Evolutionary conservation across 495 filamentous ascomycete genomes (phyloP).

Genomic region (Hyaloscypha hepaticicola): DNA sequence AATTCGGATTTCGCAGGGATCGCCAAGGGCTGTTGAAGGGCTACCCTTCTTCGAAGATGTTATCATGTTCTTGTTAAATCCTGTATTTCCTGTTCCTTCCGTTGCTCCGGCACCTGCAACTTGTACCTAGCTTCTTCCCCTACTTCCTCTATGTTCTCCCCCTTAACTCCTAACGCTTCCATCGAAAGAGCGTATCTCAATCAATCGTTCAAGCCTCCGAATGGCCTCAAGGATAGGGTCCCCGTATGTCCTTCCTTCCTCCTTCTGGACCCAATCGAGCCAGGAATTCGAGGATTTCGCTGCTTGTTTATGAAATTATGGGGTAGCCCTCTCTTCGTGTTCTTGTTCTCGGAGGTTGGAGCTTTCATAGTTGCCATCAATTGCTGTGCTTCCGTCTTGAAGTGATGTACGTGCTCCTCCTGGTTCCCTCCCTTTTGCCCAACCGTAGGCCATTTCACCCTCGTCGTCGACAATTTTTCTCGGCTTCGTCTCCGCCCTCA

Average conservation of each 20-base stretch:
- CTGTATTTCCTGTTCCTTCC: not conserved
- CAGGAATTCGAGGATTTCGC: not conserved
- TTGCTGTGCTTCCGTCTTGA: not conserved
- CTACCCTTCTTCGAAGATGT: not conserved
- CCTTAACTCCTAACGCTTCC: not conserved
- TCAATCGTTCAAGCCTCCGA: not conserved
- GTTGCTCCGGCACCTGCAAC: not conserved
- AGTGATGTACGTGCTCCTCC: not conserved
- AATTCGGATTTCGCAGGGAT: not conserved
- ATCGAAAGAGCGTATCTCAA: not conserved
- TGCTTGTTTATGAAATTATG: not conserved
- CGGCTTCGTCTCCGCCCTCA: too few species aligned
- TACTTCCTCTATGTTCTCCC: not conserved
- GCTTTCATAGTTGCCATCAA: not conserved
- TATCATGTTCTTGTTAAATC: not conserved
- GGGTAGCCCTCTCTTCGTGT: not conserved
- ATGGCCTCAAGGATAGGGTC: not conserved
- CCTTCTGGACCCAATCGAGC: not conserved
- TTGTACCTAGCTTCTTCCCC: not conserved
- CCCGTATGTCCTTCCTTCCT: not conserved
- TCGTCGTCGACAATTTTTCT: too few species aligned
- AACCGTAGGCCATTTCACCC: not conserved
- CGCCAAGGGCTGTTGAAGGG: not conserved
- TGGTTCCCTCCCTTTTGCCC: not conserved
- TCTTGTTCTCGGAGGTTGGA: not conserved